A percentile compares a stretch with the other conserved stretches of the same genome.
phyloP scores from a whole-genome alignment of 179 eudicot species.

The Heliamphora pulchella region DNA sequence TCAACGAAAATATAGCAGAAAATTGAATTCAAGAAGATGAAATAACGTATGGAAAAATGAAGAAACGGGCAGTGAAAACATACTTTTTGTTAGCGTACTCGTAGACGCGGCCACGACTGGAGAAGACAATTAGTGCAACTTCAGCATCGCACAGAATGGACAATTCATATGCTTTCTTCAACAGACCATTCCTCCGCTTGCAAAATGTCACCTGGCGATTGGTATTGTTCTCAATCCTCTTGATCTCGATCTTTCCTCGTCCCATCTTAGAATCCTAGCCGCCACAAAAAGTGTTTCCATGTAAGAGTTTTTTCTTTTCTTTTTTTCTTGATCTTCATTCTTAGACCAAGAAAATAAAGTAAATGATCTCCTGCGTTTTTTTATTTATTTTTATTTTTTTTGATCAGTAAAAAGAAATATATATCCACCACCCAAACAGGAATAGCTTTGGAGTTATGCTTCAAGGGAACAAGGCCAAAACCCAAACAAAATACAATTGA shows the following conservation, averaged over 20 bases:
- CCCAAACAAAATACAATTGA: no score
- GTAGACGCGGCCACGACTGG: conserved; percentile 52
- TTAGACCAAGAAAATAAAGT: no score
- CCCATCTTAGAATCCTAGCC: conserved; percentile 29
- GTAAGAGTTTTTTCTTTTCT: background rate
- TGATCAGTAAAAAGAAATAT: no score
- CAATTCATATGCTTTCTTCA: conserved; percentile 53
- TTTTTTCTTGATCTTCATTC: background rate
- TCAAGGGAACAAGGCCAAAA: no score
- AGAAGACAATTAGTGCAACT: conserved; percentile 60
- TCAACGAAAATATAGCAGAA: no score
- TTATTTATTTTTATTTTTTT: no score
- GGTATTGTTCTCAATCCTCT: conserved; percentile 55
- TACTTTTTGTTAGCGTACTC: conserved; percentile 46
- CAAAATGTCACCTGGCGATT: conserved; percentile 60
- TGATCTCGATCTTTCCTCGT: conserved; percentile 60
- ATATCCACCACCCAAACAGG: no score
- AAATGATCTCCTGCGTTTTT: no score
- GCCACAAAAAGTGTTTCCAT: background rate
- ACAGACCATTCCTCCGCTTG: conserved; percentile 51
- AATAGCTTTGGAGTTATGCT: no score
- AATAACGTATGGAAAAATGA: no score
- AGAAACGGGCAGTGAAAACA: no score
- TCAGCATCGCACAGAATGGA: conserved; percentile 57
- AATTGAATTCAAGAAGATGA: no score